These are phyloP conservation scores for Spinacia oleracea DNA, from an alignment of 179 eudicot genomes.

Conservation along the genomic window DNA sequence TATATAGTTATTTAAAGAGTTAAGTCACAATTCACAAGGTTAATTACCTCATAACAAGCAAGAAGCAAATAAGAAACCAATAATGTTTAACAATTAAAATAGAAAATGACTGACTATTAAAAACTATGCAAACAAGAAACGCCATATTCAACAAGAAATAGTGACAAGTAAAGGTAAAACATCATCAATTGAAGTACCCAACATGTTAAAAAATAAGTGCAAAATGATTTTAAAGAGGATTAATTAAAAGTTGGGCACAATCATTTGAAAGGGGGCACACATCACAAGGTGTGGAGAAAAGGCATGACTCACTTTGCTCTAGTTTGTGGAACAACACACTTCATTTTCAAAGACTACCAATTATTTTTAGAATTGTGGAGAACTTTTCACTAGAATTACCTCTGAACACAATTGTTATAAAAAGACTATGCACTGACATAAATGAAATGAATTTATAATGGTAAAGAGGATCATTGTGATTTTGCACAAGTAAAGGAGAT, in stretches of 20 bases:
- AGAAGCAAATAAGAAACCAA: neutral
- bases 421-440: too few species aligned
- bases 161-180: neutral
- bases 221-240: neutral
- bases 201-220: neutral
- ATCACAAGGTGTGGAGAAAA: neutral
- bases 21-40: neutral
- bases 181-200: neutral
- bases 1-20: too few species aligned
- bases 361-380: too few species aligned
- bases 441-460: too few species aligned
- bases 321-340: neutral
- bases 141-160: neutral
- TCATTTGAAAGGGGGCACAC: neutral
- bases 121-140: neutral
- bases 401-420: too few species aligned
- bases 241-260: neutral
- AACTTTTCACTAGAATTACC: too few species aligned
- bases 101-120: neutral
- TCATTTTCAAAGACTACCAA: too few species aligned
- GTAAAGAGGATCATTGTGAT: too few species aligned
- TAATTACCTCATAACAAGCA: neutral
- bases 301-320: neutral
- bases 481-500: neutral
- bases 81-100: neutral